Conservation (phyloP, 345 rosid genomes). For the Lepidium africanum region DNA sequence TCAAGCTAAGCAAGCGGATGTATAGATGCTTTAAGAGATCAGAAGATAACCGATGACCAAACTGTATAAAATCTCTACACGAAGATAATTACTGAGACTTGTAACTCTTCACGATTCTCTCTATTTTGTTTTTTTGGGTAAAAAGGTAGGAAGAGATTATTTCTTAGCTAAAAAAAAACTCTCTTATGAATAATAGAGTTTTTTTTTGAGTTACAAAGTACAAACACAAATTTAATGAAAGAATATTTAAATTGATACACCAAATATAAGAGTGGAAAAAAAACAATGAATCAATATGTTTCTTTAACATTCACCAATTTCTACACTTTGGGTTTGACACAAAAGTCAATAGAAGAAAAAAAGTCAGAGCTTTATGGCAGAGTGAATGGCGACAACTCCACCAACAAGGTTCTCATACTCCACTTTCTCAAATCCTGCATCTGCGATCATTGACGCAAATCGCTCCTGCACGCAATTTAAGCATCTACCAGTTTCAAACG, state of each 20-base stretch:
- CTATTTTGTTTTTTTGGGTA: constrained; percentile 4
- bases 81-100: constrained; percentile 21
- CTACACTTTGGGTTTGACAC: not conserved
- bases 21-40: constrained; percentile 19
- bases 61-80: constrained; percentile 24
- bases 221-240: constrained; percentile 24
- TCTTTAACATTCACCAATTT: too few species aligned
- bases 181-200: not conserved
- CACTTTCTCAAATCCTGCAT: constrained; percentile 87
- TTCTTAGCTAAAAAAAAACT: not conserved
- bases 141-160: constrained; percentile 12
- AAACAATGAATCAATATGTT: too few species aligned
- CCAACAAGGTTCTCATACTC: constrained; percentile 94
- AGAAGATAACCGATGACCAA: constrained; percentile 13
- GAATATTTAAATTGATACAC: constrained; percentile 9
- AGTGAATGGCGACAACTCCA: constrained; percentile 92
- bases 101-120: constrained; percentile 4
- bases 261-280: not conserved
- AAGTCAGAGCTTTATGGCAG: constrained; percentile 57
- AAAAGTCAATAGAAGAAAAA: not conserved
- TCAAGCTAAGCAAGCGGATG: constrained; percentile 17
- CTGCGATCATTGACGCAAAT: constrained; percentile 85
- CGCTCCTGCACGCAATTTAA: constrained; percentile 44
- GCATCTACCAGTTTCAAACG: not conserved
- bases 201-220: constrained; percentile 7